Conservation (phyloP, 192 early-diverging fungal genomes). For the Dimargaris cristalligena region DNA sequence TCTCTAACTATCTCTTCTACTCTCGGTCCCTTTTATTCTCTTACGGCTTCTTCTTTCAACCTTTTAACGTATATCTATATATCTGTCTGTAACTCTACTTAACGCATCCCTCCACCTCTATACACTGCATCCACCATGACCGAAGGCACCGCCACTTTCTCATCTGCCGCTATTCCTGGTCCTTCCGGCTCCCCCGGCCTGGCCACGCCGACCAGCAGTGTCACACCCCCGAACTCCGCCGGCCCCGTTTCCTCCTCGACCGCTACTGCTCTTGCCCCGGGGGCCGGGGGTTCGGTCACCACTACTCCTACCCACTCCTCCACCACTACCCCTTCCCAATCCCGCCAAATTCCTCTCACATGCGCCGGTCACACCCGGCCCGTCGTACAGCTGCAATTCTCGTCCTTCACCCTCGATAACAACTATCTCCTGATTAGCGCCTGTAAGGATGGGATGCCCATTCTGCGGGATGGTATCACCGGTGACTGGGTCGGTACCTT, state of each 20-base stretch:
- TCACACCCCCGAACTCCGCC: background rate
- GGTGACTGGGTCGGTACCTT: conserved; percentile 92
- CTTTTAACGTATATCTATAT: background rate
- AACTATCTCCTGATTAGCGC: conserved; percentile 68
- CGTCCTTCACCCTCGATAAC: conserved; percentile 48
- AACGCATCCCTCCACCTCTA: too few species aligned
- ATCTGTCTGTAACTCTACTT: too few species aligned
- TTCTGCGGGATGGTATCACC: conserved; percentile 69
- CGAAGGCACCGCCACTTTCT: background rate
- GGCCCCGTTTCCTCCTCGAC: too few species aligned
- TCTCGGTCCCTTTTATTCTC: background rate
- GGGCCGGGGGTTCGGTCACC: too few species aligned
- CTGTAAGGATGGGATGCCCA: conserved; percentile 83
- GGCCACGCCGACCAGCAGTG: background rate
- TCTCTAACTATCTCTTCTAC: background rate
- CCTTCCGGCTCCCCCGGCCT: background rate
- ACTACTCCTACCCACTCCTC: conserved; percentile 14
- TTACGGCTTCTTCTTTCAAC: background rate
- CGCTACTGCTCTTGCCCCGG: too few species aligned
- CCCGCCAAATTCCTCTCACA: conserved; percentile 53
- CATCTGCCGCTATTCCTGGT: background rate
- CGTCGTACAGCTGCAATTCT: conserved; percentile 76
- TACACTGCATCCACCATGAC: conserved; percentile 8
- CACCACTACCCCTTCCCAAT: conserved; percentile 16
- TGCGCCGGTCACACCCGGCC: conserved; percentile 84